Evolutionary conservation across 495 filamentous ascomycete genomes (phyloP).

Genomic region (Neurospora sp.): DNA sequence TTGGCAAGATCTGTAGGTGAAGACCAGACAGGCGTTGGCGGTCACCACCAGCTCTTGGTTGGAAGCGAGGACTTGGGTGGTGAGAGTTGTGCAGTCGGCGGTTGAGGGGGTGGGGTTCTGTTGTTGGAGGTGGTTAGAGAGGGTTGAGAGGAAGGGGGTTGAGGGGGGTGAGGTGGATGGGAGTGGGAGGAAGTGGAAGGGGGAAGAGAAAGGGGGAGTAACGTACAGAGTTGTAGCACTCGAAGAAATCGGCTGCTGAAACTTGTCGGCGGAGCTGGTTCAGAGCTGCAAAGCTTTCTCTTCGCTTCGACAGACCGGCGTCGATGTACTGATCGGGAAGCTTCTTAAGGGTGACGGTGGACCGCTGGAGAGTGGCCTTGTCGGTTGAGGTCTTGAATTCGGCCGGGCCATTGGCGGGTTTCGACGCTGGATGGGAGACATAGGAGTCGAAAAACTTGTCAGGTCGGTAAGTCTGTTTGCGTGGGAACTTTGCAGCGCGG

Average conservation of each 20-base stretch:
- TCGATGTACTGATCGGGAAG: slow-evolving; percentile 14
- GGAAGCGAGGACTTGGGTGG: slow-evolving; percentile 22
- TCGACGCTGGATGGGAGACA: slow-evolving; percentile 2
- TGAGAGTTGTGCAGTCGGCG: slow-evolving; percentile 26
- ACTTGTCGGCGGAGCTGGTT: slow-evolving; percentile 8
- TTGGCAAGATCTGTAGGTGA: slow-evolving; percentile 27
- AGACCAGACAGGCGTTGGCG: slow-evolving; percentile 27
- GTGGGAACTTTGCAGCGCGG: slow-evolving; percentile 5
- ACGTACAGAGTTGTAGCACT: slow-evolving; percentile 29
- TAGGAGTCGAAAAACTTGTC: neutral
- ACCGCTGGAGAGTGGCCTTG: slow-evolving; percentile 13
- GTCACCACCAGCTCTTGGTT: slow-evolving; percentile 24
- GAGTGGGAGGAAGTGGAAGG: neutral
- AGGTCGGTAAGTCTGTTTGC: slow-evolving; percentile 8
- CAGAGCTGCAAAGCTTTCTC: slow-evolving; percentile 9
- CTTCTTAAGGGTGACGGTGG: slow-evolving; percentile 15
- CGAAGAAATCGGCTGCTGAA: slow-evolving; percentile 24
- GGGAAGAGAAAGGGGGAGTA: neutral
- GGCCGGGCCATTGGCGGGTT: slow-evolving; percentile 9
- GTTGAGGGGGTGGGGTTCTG: slow-evolving; percentile 20
- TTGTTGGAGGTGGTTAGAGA: neutral
- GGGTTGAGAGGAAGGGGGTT: neutral
- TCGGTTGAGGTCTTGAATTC: slow-evolving; percentile 15
- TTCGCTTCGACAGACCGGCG: slow-evolving; percentile 7
- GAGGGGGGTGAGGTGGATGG: neutral